These are phyloP conservation scores for Podaxis mareebaensis DNA, from an alignment of 768 basidiomycete species.

Conservation along the genomic window DNA sequence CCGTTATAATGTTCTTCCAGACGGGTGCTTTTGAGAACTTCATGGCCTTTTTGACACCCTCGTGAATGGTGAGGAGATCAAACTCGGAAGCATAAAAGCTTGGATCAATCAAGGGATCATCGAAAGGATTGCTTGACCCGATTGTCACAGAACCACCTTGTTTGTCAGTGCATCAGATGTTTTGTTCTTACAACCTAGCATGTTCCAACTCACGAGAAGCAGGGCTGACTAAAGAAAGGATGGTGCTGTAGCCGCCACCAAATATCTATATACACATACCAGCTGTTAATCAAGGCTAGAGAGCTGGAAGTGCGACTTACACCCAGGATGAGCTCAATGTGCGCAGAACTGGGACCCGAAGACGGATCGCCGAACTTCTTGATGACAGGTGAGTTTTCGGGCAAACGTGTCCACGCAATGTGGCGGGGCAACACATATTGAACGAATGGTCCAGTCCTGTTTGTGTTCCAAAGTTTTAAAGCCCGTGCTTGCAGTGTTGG, in stretches of 20 bases:
- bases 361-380: constrained; percentile 10
- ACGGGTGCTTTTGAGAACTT: constrained; percentile 23
- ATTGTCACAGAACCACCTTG: constrained; percentile 24
- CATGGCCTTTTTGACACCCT: constrained; percentile 21
- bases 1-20: constrained; percentile 21
- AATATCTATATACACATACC: constrained; percentile 10
- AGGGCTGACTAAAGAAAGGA: constrained; percentile 26
- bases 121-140: constrained; percentile 25
- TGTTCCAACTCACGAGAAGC: constrained; percentile 23
- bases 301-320: background rate
- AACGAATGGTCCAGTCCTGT: constrained; percentile 15
- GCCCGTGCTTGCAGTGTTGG: constrained; percentile 5
- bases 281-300: background rate
- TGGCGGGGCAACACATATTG: background rate
- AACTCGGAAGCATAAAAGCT: constrained; percentile 15
- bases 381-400: constrained; percentile 3
- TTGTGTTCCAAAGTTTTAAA: constrained; percentile 16
- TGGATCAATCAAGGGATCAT: constrained; percentile 23
- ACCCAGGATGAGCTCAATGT: constrained; percentile 14
- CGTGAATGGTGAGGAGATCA: constrained; percentile 18
- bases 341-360: constrained; percentile 15
- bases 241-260: constrained; percentile 23
- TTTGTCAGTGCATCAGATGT: background rate
- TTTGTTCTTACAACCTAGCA: background rate
- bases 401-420: constrained; percentile 15